A percentile compares a stretch with the other conserved stretches of the same genome.
These are phyloP conservation scores for Cystobasidium tubakii DNA, from an alignment of 768 basidiomycete species.

Conservation along the genomic window DNA sequence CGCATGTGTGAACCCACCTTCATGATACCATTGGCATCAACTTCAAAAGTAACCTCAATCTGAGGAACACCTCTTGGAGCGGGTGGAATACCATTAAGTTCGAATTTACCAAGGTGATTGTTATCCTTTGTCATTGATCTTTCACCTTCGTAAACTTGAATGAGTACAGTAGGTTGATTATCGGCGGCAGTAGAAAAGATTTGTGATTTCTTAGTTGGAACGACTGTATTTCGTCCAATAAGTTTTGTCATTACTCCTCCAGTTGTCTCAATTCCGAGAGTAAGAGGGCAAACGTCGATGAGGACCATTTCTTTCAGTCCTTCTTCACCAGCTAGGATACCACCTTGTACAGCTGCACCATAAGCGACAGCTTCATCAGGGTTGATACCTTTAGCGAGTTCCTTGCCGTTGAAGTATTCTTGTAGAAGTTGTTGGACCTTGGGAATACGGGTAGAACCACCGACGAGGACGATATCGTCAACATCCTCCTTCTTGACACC, in stretches of 20 bases:
- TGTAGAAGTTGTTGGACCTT: slow-evolving; percentile 98
- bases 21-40: slow-evolving; percentile 81
- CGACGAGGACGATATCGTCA: slow-evolving; percentile 77
- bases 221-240: slow-evolving; percentile 94
- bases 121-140: slow-evolving; percentile 96
- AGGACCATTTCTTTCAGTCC: slow-evolving; percentile 84
- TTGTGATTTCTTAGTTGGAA: slow-evolving; percentile 94
- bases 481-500: slow-evolving; percentile 96
- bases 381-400: slow-evolving; percentile 97
- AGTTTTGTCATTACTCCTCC: slow-evolving; percentile 91
- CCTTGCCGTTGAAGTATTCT: slow-evolving; percentile 93
- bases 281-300: slow-evolving; percentile 92
- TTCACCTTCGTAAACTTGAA: slow-evolving; percentile 97
- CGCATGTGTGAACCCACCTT: slow-evolving; percentile 53
- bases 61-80: slow-evolving; percentile 95
- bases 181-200: slow-evolving; percentile 55
- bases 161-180: slow-evolving; percentile 76
- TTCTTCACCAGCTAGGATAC: slow-evolving; percentile 91
- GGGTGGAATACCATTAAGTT: slow-evolving; percentile 83
- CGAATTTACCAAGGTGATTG: slow-evolving; percentile 76
- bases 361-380: slow-evolving; percentile 99
- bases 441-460: slow-evolving; percentile 98
- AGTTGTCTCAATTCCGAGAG: slow-evolving; percentile 95
- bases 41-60: slow-evolving; percentile 93
- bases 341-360: slow-evolving; percentile 97